phyloP scores from a whole-genome alignment of 2,329 filamentous ascomycete species.

The Trichoderma breve region DNA sequence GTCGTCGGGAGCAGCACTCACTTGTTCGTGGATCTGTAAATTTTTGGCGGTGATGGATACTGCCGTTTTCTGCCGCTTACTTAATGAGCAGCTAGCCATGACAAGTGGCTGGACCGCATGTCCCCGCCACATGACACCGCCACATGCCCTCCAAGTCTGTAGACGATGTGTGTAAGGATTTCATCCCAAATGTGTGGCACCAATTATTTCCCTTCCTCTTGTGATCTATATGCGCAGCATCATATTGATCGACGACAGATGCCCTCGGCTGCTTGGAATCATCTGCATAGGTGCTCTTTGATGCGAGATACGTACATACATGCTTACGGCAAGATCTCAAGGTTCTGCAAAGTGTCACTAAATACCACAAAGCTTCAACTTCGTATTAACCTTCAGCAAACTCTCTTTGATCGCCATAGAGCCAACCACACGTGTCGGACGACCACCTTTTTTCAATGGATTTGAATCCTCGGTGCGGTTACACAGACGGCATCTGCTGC shows the following conservation, averaged over 20 bases:
- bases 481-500: background rate
- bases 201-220: background rate
- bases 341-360: background rate
- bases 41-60: slow-evolving; percentile 29
- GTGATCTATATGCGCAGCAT: background rate
- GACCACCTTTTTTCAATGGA: background rate
- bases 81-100: background rate
- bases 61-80: slow-evolving; percentile 24
- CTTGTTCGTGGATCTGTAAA: slow-evolving; percentile 22
- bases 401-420: background rate
- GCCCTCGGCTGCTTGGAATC: background rate
- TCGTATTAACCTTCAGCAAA: background rate
- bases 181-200: background rate
- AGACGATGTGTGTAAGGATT: background rate
- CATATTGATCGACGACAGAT: background rate
- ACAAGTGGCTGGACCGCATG: background rate
- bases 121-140: background rate
- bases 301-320: background rate
- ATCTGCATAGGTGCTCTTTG: background rate
- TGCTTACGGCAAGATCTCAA: background rate
- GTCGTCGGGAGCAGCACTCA: slow-evolving; percentile 13
- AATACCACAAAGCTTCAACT: background rate
- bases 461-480: background rate
- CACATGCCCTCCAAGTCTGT: background rate
- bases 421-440: background rate